Base-by-base conservation (phyloP, 2,329 filamentous ascomycete species). In the Chrysoporthe austroafricana region DNA sequence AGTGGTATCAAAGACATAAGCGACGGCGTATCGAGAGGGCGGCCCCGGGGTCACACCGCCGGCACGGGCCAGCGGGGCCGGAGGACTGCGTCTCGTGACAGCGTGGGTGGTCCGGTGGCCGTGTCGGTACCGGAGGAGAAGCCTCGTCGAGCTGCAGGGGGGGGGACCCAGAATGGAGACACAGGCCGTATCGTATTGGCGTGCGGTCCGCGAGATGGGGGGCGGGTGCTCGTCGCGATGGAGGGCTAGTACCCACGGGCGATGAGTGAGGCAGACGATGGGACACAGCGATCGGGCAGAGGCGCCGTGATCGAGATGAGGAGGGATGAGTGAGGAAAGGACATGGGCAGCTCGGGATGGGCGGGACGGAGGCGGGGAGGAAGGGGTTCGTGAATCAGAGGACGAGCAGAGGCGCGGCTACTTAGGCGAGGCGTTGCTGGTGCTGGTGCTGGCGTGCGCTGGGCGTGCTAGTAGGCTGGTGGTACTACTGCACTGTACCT, bases 1-100 rank as follows among this genome's bases (percentile, higher is more conserved):
- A 70, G 54, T 18, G 62, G 58, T 43, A 54, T 52, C 21, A 64
- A 68, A 66, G 65, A 64, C 68, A 70, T 70, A 26, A 46, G 43
- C 21, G 18, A 59, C 44, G 36, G 13, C 16, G 61, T 58, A 56
- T 34, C 26, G 7, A 58, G 43, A 57, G 7, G 32, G 43, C 26
- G 36, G 52, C 52, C 52, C 46, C 58, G 18, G 62, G 52, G 52
- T 66, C 62, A 64, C 68, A 62, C 68, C 59, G 68, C 42, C 59
- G 18, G 36, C 58, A 54, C 26, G 44, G 36, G 54, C 34, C 57
- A 61, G 59, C 43, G 32, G 63, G 50, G 56, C 56, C 62, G 62
- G 36, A 57, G 59, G 34, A 58, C 36, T 26, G 59, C 8, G 36
- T n/a, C 36, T 50, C 13, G 42, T 34, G 50, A 46, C 36, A 39